Conservation (phyloP, 768 basidiomycete genomes). For the Serendipita sp. region DNA sequence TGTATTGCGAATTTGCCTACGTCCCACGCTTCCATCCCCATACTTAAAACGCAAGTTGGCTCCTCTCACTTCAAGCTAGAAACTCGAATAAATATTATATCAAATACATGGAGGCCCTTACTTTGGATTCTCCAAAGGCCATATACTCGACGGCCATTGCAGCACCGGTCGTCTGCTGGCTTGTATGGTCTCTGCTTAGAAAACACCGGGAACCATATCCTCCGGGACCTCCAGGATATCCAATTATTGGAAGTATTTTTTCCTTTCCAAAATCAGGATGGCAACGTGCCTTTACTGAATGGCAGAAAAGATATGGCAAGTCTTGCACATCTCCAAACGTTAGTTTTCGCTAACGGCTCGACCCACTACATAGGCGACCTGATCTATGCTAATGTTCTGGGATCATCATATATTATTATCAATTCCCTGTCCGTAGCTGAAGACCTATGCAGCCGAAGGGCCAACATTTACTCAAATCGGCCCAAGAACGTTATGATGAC, state of each 20-base stretch:
- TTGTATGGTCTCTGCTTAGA: not conserved
- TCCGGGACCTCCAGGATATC: constrained; percentile 14
- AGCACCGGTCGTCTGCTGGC: not conserved
- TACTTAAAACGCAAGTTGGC: too few species aligned
- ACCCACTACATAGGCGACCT: constrained; percentile 10
- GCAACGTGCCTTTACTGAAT: constrained; percentile 8
- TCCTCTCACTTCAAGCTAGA: too few species aligned
- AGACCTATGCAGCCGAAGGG: constrained; percentile 11
- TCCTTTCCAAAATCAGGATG: constrained; percentile 11
- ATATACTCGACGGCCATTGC: not conserved
- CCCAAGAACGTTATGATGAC: constrained; percentile 1
- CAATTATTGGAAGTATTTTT: constrained; percentile 14
- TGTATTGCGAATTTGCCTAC: too few species aligned
- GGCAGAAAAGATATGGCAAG: constrained; percentile 8
- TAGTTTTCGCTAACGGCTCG: not conserved
- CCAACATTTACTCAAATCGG: constrained; percentile 13
- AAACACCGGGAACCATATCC: constrained; percentile 11
- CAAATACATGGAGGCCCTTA: too few species aligned
- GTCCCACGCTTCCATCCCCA: too few species aligned
- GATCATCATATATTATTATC: constrained; percentile 12
- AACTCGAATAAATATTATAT: too few species aligned
- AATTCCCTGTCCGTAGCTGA: constrained; percentile 11
- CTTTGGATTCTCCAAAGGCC: not conserved
- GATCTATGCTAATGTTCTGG: constrained; percentile 14
- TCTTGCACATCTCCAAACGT: not conserved